Percentiles rank a stretch among this genome's conserved stretches.
These are phyloP conservation scores for Penicillium odoratum DNA, from an alignment of 495 filamentous ascomycete genomes.

Conservation along the genomic window DNA sequence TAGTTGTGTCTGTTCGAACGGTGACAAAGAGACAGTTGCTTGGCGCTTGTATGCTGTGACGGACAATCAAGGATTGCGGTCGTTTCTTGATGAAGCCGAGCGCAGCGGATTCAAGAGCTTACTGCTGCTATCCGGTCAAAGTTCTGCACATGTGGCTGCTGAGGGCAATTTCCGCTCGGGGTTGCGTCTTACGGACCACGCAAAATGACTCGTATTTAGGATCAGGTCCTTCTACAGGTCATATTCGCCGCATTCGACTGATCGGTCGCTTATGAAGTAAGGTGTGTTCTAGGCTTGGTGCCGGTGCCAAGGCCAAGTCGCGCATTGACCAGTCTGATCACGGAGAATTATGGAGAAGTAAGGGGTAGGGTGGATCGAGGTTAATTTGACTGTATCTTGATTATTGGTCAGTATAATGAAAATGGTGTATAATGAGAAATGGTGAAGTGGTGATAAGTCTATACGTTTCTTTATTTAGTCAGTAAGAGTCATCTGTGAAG, in stretches of 20 bases:
- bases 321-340: too few species aligned
- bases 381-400: background rate
- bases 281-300: background rate
- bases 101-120: conserved; percentile 43
- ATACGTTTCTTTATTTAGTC: too few species aligned
- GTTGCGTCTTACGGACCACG: conserved; percentile 30
- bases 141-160: conserved; percentile 12
- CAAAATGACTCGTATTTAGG: conserved; percentile 20
- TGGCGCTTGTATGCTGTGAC: conserved; percentile 40
- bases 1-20: conserved; percentile 39
- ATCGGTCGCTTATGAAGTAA: background rate
- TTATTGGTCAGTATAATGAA: too few species aligned
- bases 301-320: background rate
- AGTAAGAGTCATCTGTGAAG: too few species aligned
- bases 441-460: too few species aligned
- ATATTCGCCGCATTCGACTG: background rate
- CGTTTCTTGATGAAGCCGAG: conserved; percentile 35
- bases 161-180: conserved; percentile 21
- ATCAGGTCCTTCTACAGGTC: conserved; percentile 21
- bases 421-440: too few species aligned
- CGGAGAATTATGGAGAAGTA: too few species aligned
- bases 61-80: conserved; percentile 33
- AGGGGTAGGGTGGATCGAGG: background rate
- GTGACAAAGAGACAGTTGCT: conserved; percentile 32
- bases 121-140: conserved; percentile 18